phyloP scores from a whole-genome alignment of 2,329 filamentous ascomycete species.

The Cucurbitaria berberidis region DNA sequence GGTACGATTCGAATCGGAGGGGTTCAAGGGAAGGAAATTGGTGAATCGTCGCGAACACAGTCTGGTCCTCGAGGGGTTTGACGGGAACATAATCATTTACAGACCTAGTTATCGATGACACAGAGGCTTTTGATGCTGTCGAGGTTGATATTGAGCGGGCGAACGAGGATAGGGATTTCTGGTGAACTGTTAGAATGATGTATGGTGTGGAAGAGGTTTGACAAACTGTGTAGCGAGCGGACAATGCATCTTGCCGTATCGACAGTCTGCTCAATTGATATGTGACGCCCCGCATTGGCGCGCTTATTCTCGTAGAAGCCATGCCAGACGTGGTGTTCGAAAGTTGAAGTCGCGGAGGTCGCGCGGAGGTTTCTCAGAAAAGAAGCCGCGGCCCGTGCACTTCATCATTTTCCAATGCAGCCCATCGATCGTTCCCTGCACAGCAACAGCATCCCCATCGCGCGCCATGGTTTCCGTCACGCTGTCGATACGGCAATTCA shows the following conservation, averaged over 20 bases:
- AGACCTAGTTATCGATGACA: constrained; percentile 52
- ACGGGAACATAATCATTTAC: constrained; percentile 46
- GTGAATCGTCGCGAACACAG: constrained; percentile 85
- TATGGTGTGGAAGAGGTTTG: constrained; percentile 47
- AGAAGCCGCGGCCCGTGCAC: constrained; percentile 8
- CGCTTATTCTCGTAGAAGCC: constrained; percentile 49
- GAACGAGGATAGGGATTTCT: constrained; percentile 35
- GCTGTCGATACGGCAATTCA: constrained; percentile 43
- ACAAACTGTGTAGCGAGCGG: constrained; percentile 59
- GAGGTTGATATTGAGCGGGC: constrained; percentile 49
- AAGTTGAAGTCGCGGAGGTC: constrained; percentile 34
- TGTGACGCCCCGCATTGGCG: constrained; percentile 46
- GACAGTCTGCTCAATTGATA: constrained; percentile 38
- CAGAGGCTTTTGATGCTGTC: constrained; percentile 63
- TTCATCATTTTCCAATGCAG: constrained; percentile 27
- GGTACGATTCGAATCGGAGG: constrained; percentile 75
- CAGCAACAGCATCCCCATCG: constrained; percentile 13
- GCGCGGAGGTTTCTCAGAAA: constrained; percentile 30
- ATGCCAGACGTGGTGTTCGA: constrained; percentile 39
- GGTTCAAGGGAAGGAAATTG: constrained; percentile 90
- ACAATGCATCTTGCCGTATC: constrained; percentile 37
- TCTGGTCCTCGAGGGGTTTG: constrained; percentile 46
- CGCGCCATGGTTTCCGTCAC: constrained; percentile 43
- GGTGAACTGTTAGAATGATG: constrained; percentile 22
- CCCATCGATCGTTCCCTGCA: constrained; percentile 11